These are phyloP conservation scores for Triticum urartu DNA, from an alignment of 176 grass and related monocot genomes.

Conservation along the genomic window DNA sequence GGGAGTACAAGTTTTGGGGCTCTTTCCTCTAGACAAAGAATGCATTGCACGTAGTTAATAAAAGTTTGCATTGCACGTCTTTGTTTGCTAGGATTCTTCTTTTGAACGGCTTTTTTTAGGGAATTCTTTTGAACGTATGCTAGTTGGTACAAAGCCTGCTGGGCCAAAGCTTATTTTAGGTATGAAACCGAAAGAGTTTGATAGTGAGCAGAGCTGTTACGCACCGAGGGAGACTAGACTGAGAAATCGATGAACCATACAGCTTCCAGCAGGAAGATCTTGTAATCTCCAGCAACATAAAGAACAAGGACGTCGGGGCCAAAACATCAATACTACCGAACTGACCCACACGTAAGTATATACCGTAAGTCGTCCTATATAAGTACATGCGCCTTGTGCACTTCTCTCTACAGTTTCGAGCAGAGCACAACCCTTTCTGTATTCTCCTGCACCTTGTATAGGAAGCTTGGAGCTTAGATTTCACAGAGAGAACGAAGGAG, in stretches of 20 bases:
- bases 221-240: not conserved
- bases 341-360: not conserved
- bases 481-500: not conserved
- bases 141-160: too few relatives aligned
- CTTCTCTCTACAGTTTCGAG: not conserved
- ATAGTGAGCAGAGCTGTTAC: not conserved
- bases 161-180: not conserved
- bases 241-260: conserved; percentile 13
- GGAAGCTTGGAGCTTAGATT: not conserved
- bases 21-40: too few relatives aligned
- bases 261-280: not conserved
- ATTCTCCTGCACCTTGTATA: too few relatives aligned
- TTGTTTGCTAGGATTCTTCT: too few relatives aligned
- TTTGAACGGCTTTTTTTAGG: too few relatives aligned
- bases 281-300: conserved; percentile 4
- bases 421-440: not conserved
- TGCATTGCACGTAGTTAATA: too few relatives aligned
- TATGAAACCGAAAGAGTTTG: not conserved
- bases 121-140: too few relatives aligned
- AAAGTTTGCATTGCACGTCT: too few relatives aligned
- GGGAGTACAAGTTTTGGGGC: too few relatives aligned
- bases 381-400: not conserved
- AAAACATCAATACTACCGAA: not conserved
- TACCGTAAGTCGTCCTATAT: conserved; percentile 34
- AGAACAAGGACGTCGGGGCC: not conserved